phyloP scores from a whole-genome alignment of 108 stramenopile genomes.

The Cyclotella baltica region DNA sequence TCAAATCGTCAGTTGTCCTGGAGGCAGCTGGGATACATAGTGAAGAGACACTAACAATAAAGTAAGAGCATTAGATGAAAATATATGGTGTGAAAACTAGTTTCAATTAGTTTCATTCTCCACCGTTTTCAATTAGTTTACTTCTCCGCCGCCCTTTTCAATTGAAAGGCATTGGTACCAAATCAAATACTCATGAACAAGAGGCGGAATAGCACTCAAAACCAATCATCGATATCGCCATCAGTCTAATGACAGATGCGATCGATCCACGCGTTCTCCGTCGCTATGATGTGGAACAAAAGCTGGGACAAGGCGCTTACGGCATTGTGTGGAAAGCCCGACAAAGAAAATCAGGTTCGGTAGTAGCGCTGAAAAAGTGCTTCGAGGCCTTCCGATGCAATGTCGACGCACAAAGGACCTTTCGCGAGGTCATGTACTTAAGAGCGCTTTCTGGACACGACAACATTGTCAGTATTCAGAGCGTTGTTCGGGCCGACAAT shows the following conservation, averaged over 20 bases:
- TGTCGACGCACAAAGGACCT: slow-evolving; percentile 79
- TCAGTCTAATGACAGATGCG: slow-evolving; percentile 58
- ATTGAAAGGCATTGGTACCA: too few relatives aligned
- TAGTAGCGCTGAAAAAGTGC: slow-evolving; percentile 89
- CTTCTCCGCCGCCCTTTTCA: too few relatives aligned
- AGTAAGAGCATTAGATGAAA: too few relatives aligned
- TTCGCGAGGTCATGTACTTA: slow-evolving; percentile 87
- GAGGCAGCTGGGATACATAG: too few relatives aligned
- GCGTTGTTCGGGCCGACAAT: slow-evolving; percentile 83
- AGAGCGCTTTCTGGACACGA: slow-evolving; percentile 74
- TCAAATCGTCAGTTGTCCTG: too few relatives aligned
- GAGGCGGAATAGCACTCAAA: too few relatives aligned
- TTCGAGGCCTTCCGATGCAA: slow-evolving; percentile 84
- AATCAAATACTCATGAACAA: too few relatives aligned
- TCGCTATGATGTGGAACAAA: slow-evolving; percentile 47
- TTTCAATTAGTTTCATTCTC: too few relatives aligned
- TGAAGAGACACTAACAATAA: too few relatives aligned
- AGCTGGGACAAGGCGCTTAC: slow-evolving; percentile 64
- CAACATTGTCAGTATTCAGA: slow-evolving; percentile 79
- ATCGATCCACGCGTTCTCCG: slow-evolving; percentile 51
- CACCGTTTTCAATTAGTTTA: too few relatives aligned
- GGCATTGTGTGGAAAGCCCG: slow-evolving; percentile 89
- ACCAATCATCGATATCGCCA: too few relatives aligned
- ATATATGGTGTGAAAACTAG: too few relatives aligned
- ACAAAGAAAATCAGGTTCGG: slow-evolving; percentile 61